Evolutionary conservation across 2,329 filamentous ascomycete species (phyloP).

Genomic region (Plenodomus lindquistii): DNA sequence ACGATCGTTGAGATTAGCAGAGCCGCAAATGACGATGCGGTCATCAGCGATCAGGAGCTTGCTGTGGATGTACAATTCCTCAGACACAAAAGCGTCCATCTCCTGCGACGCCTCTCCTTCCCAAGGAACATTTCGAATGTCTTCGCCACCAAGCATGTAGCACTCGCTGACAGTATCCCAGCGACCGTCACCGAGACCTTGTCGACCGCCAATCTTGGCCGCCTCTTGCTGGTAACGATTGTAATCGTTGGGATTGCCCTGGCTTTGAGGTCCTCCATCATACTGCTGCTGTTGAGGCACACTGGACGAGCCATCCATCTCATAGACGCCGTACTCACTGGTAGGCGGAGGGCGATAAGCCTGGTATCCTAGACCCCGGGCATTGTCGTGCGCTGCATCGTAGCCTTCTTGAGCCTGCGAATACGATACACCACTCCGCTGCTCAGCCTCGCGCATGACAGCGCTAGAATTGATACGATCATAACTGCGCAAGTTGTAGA

Average conservation of each 20-base stretch:
- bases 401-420: constrained; percentile 67
- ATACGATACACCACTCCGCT: constrained; percentile 68
- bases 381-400: constrained; percentile 57
- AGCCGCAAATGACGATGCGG: constrained; percentile 78
- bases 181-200: constrained; percentile 54
- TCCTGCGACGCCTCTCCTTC: constrained; percentile 58
- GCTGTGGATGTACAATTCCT: constrained; percentile 67
- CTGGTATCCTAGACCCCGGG: constrained; percentile 37
- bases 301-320: constrained; percentile 31
- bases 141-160: constrained; percentile 79
- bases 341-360: constrained; percentile 39
- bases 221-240: constrained; percentile 74
- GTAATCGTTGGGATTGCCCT: constrained; percentile 52
- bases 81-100: constrained; percentile 65
- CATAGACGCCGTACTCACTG: constrained; percentile 43
- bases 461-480: constrained; percentile 76
- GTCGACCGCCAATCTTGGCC: constrained; percentile 54
- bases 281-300: constrained; percentile 19
- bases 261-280: constrained; percentile 25
- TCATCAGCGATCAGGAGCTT: constrained; percentile 84
- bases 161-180: constrained; percentile 79
- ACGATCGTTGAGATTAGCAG: constrained; percentile 69
- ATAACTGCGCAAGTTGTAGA: constrained; percentile 84
- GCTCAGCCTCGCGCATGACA: constrained; percentile 64
- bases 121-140: constrained; percentile 68